phyloP scores from a whole-genome alignment of 306 rosid species.

The Vicia faba region DNA sequence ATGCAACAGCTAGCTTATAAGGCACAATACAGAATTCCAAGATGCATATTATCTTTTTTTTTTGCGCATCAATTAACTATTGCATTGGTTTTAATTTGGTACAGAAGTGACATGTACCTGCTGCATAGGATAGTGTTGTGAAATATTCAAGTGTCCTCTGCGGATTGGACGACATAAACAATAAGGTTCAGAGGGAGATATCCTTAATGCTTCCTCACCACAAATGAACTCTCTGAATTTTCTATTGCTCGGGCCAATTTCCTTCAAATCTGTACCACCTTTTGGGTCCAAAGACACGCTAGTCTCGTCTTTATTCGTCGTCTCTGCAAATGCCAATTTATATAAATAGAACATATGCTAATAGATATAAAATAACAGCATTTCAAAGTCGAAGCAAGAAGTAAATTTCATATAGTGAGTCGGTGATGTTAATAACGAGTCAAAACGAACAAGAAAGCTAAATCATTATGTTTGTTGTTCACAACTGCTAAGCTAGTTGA shows the following conservation, averaged over 20 bases:
- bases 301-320: conserved; percentile 46
- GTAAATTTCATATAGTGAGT: too few species aligned
- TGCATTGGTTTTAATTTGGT: conserved; percentile 13
- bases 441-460: too few species aligned
- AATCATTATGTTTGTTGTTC: too few species aligned
- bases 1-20: conserved; percentile 5
- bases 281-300: conserved; percentile 50
- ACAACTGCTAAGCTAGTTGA: conserved; percentile 28
- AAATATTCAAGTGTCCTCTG: conserved; percentile 90
- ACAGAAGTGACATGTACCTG: conserved; percentile 61
- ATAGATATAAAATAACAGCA: conserved; percentile 40
- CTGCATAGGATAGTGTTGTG: conserved; percentile 87
- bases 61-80: neutral
- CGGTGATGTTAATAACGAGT: too few species aligned
- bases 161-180: conserved; percentile 88
- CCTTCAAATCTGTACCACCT: conserved; percentile 56
- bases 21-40: conserved; percentile 6
- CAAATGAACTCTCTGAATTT: conserved; percentile 64
- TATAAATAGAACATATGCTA: conserved; percentile 19
- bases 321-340: conserved; percentile 48
- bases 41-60: conserved; percentile 3
- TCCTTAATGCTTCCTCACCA: conserved; percentile 88
- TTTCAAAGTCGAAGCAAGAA: neutral
- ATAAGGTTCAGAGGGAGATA: conserved; percentile 74
- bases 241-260: conserved; percentile 40